phyloP scores from a whole-genome alignment of 139 green algal genomes.

The Picochlorum sp. region DNA sequence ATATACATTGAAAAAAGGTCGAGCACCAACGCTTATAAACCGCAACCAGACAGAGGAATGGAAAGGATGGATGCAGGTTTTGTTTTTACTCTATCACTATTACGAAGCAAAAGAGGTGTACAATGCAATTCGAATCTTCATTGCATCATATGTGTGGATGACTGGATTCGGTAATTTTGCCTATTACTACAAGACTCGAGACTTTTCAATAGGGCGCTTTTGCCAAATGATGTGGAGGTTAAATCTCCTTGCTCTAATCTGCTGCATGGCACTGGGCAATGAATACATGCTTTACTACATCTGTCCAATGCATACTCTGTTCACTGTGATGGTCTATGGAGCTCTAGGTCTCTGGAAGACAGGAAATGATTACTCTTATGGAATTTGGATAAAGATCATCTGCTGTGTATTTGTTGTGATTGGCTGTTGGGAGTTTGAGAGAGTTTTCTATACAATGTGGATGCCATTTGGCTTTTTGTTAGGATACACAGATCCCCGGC shows the following conservation, averaged over 20 bases:
- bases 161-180: constrained; percentile 94
- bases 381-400: constrained; percentile 49
- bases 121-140: constrained; percentile 97
- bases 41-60: constrained; percentile 94
- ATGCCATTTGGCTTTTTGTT: constrained; percentile 68
- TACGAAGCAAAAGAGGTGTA: constrained; percentile 85
- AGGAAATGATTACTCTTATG: constrained; percentile 50
- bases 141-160: constrained; percentile 96
- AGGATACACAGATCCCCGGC: constrained; percentile 75
- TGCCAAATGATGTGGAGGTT: constrained; percentile 95
- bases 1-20: constrained; percentile 21
- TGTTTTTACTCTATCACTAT: constrained; percentile 97
- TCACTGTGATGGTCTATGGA: constrained; percentile 86
- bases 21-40: constrained; percentile 65
- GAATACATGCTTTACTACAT: constrained; percentile 99
- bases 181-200: constrained; percentile 84
- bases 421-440: constrained; percentile 77
- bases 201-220: constrained; percentile 62
- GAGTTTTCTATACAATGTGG: constrained; percentile 82
- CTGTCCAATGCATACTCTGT: constrained; percentile 97
- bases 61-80: constrained; percentile 94
- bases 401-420: constrained; percentile 44
- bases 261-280: constrained; percentile 75
- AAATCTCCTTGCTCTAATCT: constrained; percentile 83
- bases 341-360: constrained; percentile 46